Evolutionary conservation across 805 yeast species (phyloP).

Genomic region (Schizosaccharomyces japonicus): DNA sequence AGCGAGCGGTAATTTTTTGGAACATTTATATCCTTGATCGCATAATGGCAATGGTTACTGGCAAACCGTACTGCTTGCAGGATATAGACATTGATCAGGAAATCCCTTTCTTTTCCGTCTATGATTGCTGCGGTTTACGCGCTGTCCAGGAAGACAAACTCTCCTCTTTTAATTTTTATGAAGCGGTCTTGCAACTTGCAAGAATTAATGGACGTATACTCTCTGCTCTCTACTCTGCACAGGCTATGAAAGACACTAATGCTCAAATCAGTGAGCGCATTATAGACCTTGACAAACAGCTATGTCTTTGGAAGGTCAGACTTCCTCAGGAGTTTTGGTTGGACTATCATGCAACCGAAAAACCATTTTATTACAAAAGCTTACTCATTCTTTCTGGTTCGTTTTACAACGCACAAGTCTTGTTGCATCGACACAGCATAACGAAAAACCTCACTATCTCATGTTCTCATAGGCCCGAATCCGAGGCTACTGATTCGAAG

Average conservation of each 20-base stretch:
- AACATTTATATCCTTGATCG: constrained; percentile 10
- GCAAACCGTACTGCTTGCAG: constrained; percentile 10
- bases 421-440: background rate
- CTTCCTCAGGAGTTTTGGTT: background rate
- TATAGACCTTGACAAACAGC: background rate
- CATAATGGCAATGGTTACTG: constrained; percentile 8
- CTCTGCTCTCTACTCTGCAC: background rate
- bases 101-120: background rate
- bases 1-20: constrained; percentile 12
- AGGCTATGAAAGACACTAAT: background rate
- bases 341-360: background rate
- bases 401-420: background rate
- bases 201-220: background rate
- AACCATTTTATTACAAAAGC: background rate
- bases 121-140: background rate
- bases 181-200: background rate
- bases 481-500: background rate
- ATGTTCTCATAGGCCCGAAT: background rate
- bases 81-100: constrained; percentile 8
- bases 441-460: background rate
- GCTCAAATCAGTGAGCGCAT: background rate
- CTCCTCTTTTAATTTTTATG: background rate
- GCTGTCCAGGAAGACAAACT: background rate
- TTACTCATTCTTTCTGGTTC: background rate
- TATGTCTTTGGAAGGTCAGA: background rate